Base-by-base conservation (phyloP, 108 stramenopile genomes). In the Fragilaria crotonensis region DNA sequence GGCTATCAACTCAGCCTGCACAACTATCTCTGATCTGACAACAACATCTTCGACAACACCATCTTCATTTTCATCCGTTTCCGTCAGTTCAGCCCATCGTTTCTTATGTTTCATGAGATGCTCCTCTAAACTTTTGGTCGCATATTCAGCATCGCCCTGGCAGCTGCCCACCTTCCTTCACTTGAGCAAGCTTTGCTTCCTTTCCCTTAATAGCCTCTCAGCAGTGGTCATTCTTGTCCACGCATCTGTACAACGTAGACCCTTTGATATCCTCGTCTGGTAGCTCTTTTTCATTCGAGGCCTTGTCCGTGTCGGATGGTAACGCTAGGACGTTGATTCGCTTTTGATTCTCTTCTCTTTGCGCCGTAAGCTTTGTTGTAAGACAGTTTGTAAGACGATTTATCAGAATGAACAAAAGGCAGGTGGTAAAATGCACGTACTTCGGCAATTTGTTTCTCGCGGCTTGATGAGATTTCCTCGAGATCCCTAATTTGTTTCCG, bases 381-480 rank as follows among this genome's bases (percentile, higher is more conserved):
- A 18, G 52, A 50, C 25, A 53, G 45, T 52, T 22, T 66, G 31
- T 30, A 44, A 55, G 22, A 36, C 19, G 47, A 48, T 45, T 52
- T 26, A 9, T 59, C 9, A 50, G 46, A 2, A 53, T 27, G 31
- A 4, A 53, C 4, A 33, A 3, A 28, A 14, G n/a, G 33, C 19
- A 30, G 7, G 17, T 45, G 11, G 57, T 45, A 64, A 41, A 25
- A 64, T n/a, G n/a, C n/a, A 66, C 72, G 65, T 63, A 87, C 90
- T 71, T 81, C 77, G 46, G 78, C 72, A 50, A 91, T 85, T 64
- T 74, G 67, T 53, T 77, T 80, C 28, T 87, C 80, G 55, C 86
- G 67, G 0, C 78, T 52, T 19, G 63, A 63, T 17, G 84, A 67
- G 25, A 84, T 48, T 33, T 73, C 70, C 49, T 77, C 72, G 30